Base-by-base conservation (phyloP, 2,329 filamentous ascomycete genomes). In the Aquanectria penicillioides region DNA sequence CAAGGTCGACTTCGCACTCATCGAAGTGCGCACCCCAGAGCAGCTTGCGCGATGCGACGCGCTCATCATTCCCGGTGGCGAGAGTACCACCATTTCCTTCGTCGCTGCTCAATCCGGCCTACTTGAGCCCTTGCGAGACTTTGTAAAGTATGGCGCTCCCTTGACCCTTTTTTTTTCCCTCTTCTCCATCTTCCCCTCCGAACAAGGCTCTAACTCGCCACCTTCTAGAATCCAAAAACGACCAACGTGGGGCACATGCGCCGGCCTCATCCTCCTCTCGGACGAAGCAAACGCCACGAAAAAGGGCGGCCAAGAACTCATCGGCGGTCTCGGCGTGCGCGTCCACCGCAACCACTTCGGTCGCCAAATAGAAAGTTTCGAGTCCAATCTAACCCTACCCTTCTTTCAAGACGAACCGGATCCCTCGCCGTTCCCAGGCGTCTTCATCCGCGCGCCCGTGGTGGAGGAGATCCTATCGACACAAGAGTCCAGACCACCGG, bases 311-410 rank as follows among this genome's bases (percentile, higher is more conserved):
- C 95, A 98, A 75, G 93, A 97, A 59, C 84, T 98, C 51, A 93
- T 99, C 62, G 95, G 95, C 12, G 95, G 95, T 3, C 83, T 99
- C 31, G 89, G 93, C 71, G 94, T 99, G 29, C 84, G 92, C 40
- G 94, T 98, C 26, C 93, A 96, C 72, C 86, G 95, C 41, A 99
- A 98, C 72, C 93, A 97, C 75, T 99, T 97, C 72, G 95, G 95
- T 4, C 86, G 94, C 52, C 95, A 99, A 77, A 89, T 91, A 12
- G 93, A 98, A 77, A 96, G 91, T 72, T 98, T 98, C 75, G 88
- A 95, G 70, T 88, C 90, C 0, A 84, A 87, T 41, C 75, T 97
- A 26, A 77, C 89, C 12, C 79, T 97, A 20, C 87, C 89, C 0
- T 96, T 97, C 69, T 78, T 97, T 5, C 69, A 65, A 12, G 72